A percentile compares a stretch with the other conserved stretches of the same genome.
phyloP scores from a whole-genome alignment of 495 filamentous ascomycete species.

The Parachaetomium inaequale region DNA sequence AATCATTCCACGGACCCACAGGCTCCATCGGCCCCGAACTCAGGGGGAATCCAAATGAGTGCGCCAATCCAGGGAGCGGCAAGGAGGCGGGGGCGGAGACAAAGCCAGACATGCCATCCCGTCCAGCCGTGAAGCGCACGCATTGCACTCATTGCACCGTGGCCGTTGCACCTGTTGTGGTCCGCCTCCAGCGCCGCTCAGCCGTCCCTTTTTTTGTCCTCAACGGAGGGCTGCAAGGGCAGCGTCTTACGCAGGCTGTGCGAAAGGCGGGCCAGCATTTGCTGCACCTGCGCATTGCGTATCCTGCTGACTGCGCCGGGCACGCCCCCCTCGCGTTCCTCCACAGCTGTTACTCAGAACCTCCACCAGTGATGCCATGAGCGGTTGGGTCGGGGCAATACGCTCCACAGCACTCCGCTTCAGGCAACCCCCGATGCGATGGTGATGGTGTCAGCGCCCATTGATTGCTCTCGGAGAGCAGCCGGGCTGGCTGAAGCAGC shows the following conservation, averaged over 20 bases:
- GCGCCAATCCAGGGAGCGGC: neutral
- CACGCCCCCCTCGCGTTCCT: neutral
- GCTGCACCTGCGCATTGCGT: neutral
- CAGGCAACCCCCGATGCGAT: neutral
- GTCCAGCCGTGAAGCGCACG: neutral
- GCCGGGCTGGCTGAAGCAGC: neutral
- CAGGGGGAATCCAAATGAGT: constrained; percentile 8
- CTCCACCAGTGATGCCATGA: neutral
- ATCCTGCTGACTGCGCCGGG: constrained; percentile 4
- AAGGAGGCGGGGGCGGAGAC: constrained; percentile 17
- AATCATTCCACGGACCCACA: constrained; percentile 17
- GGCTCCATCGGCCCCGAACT: neutral
- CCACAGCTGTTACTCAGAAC: neutral
- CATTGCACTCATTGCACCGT: neutral
- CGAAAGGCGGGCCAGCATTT: neutral
- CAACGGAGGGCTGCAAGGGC: too few relatives aligned
- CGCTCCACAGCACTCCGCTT: constrained; percentile 1
- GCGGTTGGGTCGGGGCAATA: neutral
- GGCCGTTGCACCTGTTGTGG: neutral
- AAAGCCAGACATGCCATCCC: neutral
- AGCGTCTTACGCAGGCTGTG: neutral
- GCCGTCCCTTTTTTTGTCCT: neutral
- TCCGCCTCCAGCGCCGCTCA: neutral
- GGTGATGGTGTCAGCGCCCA: neutral
- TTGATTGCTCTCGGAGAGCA: constrained; percentile 1